A percentile compares a stretch with the other conserved stretches of the same genome.
Conservation (phyloP, 2,329 filamentous ascomycete species). For the Apiospora saccharicola region DNA sequence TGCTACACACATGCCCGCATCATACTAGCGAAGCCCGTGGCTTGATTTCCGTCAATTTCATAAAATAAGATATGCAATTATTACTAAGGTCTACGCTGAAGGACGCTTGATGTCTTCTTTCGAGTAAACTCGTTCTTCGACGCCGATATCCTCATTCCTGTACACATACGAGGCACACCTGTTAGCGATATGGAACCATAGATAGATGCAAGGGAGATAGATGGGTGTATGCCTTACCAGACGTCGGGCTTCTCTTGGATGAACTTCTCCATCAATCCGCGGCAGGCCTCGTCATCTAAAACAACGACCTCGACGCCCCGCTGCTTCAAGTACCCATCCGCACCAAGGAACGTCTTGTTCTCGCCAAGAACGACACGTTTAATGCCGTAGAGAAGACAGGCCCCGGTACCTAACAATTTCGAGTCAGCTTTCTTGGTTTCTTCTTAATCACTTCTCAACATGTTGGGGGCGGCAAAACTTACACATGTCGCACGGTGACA, state of each 20-base stretch:
- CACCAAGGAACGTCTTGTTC: slow-evolving; percentile 77
- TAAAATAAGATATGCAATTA: not conserved
- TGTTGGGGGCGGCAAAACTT: slow-evolving; percentile 28
- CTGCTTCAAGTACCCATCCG: slow-evolving; percentile 72
- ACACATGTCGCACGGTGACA: slow-evolving; percentile 84
- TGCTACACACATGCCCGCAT: not conserved
- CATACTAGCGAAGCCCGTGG: not conserved
- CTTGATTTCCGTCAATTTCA: not conserved
- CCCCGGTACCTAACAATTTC: slow-evolving; percentile 62
- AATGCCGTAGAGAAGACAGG: slow-evolving; percentile 79
- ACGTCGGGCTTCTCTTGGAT: slow-evolving; percentile 75
- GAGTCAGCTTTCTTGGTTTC: not conserved
- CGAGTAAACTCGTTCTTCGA: slow-evolving; percentile 41
- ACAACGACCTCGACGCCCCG: slow-evolving; percentile 78
- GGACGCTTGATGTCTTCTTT: slow-evolving; percentile 30
- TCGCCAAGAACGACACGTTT: slow-evolving; percentile 78
- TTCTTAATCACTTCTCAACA: no score
- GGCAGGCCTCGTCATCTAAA: slow-evolving; percentile 69
- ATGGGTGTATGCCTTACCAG: slow-evolving; percentile 59
- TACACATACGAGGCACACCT: not conserved
- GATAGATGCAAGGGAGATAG: slow-evolving; percentile 28
- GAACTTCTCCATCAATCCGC: slow-evolving; percentile 74
- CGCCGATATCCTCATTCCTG: slow-evolving; percentile 44
- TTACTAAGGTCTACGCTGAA: not conserved
- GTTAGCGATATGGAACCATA: not conserved